phyloP scores from a whole-genome alignment of 805 yeast species.

The Spathaspora sp. region DNA sequence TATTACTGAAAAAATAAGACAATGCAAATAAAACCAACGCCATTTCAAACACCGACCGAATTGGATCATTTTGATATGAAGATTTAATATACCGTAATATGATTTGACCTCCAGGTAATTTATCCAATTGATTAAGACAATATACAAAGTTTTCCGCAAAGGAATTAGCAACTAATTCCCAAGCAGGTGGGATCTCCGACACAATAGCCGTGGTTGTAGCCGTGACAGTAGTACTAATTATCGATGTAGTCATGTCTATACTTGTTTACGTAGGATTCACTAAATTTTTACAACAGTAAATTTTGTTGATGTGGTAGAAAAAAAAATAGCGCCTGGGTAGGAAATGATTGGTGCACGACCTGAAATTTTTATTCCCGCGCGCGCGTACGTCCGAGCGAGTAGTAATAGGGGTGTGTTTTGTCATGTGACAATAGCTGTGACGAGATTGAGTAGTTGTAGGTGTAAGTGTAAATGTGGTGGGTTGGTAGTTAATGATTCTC shows the following conservation, averaged over 20 bases:
- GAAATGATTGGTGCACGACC: no score
- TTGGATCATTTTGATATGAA: constrained; percentile 91
- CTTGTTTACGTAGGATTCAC: no score
- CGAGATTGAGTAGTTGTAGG: no score
- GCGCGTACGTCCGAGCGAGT: no score
- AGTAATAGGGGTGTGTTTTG: no score
- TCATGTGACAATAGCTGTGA: no score
- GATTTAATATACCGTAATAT: constrained; percentile 70
- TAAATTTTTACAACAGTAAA: no score
- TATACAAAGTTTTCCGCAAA: constrained; percentile 30
- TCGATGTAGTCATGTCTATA: neutral
- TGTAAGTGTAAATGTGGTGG: no score
- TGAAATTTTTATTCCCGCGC: no score
- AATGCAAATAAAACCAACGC: constrained; percentile 76
- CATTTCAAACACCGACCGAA: constrained; percentile 79
- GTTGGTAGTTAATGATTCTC: no score
- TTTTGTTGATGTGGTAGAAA: neutral
- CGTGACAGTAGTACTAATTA: constrained; percentile 7
- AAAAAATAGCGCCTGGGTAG: neutral
- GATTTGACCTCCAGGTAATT: constrained; percentile 55
- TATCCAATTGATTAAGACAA: constrained; percentile 33
- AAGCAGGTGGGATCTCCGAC: constrained; percentile 32
- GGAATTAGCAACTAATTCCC: constrained; percentile 30
- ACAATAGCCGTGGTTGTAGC: constrained; percentile 25
- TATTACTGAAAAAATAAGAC: constrained; percentile 75